These are phyloP conservation scores for Lachancea waltii DNA, from an alignment of 805 yeast genomes.

Conservation along the genomic window DNA sequence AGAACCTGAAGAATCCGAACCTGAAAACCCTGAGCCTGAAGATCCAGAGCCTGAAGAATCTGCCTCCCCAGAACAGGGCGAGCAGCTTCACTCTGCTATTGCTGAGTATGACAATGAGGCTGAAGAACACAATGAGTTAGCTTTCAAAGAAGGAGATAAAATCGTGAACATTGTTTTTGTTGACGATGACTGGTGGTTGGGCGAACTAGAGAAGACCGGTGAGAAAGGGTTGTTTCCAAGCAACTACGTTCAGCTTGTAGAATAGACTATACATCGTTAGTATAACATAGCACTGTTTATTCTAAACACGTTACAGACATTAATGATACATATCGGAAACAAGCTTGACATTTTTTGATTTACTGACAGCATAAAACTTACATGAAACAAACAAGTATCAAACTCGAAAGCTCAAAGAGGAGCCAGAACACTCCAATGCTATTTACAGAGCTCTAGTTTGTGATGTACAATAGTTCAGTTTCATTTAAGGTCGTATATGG, in stretches of 20 bases:
- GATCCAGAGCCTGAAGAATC: slow-evolving; percentile 12
- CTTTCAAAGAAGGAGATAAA: slow-evolving; percentile 75
- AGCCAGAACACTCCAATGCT: no score
- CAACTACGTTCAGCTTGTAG: slow-evolving; percentile 53
- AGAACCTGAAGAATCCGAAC: not conserved
- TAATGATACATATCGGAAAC: not conserved
- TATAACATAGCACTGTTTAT: no score
- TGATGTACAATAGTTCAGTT: no score
- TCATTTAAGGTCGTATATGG: no score
- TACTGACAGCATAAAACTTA: not conserved
- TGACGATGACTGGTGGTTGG: slow-evolving; percentile 98
- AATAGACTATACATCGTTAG: slow-evolving; percentile 2
- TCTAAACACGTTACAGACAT: not conserved
- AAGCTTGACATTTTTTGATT: not conserved
- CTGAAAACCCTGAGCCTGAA: slow-evolving; percentile 1
- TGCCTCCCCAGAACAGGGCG: no score
- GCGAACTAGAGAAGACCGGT: slow-evolving; percentile 59
- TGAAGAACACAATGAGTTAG: slow-evolving; percentile 85
- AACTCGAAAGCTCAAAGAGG: no score
- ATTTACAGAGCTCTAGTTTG: no score
- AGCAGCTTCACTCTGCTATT: slow-evolving; percentile 44
- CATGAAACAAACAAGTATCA: no score
- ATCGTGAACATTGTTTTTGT: slow-evolving; percentile 80
- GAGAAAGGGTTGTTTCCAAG: slow-evolving; percentile 86
- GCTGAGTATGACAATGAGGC: slow-evolving; percentile 91